Evolutionary conservation across 768 basidiomycete genomes (phyloP).

Genomic region (Chalciporus pseudorubinellus): DNA sequence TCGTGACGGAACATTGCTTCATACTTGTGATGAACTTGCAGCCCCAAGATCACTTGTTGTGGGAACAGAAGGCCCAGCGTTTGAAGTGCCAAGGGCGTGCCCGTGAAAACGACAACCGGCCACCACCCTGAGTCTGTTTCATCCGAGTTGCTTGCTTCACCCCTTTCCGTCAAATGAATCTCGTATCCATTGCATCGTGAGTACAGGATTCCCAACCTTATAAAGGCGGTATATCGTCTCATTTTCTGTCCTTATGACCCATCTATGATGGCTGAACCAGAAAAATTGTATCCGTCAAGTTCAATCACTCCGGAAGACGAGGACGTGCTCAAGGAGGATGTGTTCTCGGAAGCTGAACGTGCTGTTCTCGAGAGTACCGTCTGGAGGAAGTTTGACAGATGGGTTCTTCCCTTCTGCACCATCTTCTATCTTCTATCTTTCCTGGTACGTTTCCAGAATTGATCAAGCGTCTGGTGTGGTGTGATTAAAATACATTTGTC

Average conservation of each 20-base stretch:
- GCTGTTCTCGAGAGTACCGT: constrained; percentile 37
- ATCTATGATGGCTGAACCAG: constrained; percentile 7
- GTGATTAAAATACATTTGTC: not conserved
- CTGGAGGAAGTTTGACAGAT: constrained; percentile 50
- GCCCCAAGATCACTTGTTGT: no score
- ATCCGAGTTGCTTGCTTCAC: no score
- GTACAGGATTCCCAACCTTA: no score
- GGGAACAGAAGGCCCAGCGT: no score
- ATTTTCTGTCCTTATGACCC: not conserved
- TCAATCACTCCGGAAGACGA: not conserved
- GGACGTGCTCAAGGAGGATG: constrained; percentile 2
- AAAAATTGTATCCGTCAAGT: not conserved
- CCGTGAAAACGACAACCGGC: no score
- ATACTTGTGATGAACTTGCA: no score
- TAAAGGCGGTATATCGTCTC: not conserved
- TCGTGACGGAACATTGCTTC: no score
- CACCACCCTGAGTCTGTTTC: no score
- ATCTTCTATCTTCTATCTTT: constrained; percentile 54
- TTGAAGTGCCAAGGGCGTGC: no score
- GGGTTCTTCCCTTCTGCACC: constrained; percentile 47
- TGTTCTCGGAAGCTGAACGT: constrained; percentile 15
- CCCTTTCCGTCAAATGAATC: no score
- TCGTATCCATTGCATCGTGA: no score
- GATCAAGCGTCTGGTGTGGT: not conserved
- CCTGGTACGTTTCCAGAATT: constrained; percentile 37